Base-by-base conservation (phyloP, 1,284 basidiomycete genomes). In the Marasmius fiardii region DNA sequence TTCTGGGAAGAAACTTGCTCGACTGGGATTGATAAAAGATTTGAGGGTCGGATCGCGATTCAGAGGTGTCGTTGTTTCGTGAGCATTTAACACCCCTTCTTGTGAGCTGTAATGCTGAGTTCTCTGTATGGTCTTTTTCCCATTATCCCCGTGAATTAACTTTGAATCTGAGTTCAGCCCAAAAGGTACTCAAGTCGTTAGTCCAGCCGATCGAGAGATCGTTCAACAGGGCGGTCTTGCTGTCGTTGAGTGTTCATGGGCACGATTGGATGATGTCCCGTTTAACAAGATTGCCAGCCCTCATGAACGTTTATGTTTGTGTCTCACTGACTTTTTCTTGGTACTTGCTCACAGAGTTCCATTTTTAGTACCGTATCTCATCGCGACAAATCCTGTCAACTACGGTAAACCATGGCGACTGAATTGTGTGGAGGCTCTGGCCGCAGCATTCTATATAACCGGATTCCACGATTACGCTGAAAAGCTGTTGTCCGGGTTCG, bases 241-340 rank as follows among this genome's bases (percentile, higher is more conserved):
- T 0, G 96, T 99, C 7, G 94, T 99, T 1, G 96, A 99, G 68
- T 98, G 95, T 70, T 95, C 93, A 3, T 99, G 96, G 96, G 96
- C 96, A 1, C 80, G 95, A 20, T 74, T 98, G 6, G 92, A 95
- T 53, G 95, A 98, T 61, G 88, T 98, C 2, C 96, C 96, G 0
- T 99, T 97, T 68, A 78, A 82, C 53, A 98, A 97, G 72, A 96
- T 98, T 64, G 84, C 92, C 20, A 93, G 92, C 61, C 94, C 95
- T 0, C 83, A 98, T 65, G 96, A 99, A 75, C 82, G 96, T 11
- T 71, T 98, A 35, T 67, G 94, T 96, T 63, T 61, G 92, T 82
- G 4, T 33, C 43, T 49, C 49, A 21, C 34, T 53, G 45, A 26
- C 26, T 26, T 39, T 24, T 33, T 55, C 11, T 16, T 52, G 10